Evolutionary conservation across 2,329 filamentous ascomycete species (phyloP).

Genomic region (Didymella keratinophila): DNA sequence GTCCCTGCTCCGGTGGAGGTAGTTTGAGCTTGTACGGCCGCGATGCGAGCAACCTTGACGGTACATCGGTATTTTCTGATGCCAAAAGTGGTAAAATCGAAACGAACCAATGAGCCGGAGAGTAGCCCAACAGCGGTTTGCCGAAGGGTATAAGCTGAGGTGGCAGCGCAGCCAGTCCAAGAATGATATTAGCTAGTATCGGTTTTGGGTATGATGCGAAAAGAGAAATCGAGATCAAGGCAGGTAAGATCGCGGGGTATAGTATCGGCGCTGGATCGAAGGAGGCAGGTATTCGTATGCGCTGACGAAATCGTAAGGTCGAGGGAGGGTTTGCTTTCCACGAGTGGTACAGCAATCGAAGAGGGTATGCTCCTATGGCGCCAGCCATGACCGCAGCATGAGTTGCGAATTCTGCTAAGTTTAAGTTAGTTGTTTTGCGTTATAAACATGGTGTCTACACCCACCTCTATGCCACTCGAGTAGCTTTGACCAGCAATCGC

Average conservation of each 20-base stretch:
- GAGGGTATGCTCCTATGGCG: slow-evolving; percentile 49
- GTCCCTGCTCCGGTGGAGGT: slow-evolving; percentile 37
- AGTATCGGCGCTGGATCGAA: slow-evolving; percentile 93
- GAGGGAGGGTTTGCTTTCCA: slow-evolving; percentile 35
- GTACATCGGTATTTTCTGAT: slow-evolving; percentile 55
- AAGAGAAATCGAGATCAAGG: slow-evolving; percentile 79
- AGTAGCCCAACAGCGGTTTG: slow-evolving; percentile 64
- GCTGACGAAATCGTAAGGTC: slow-evolving; percentile 47
- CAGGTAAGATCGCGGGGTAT: slow-evolving; percentile 80
- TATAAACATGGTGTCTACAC: slow-evolving; percentile 3
- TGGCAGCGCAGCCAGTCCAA: slow-evolving; percentile 80
- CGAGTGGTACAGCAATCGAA: slow-evolving; percentile 48
- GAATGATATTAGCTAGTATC: slow-evolving; percentile 80
- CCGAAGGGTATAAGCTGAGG: slow-evolving; percentile 73
- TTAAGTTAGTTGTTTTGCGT: slow-evolving; percentile 23
- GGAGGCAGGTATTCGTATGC: slow-evolving; percentile 71
- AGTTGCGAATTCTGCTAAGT: slow-evolving; percentile 51
- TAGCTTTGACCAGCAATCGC: slow-evolving; percentile 44
- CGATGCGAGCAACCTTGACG: slow-evolving; percentile 44
- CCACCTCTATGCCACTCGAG: slow-evolving; percentile 53
- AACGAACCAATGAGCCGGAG: slow-evolving; percentile 79
- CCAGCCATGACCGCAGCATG: slow-evolving; percentile 46
- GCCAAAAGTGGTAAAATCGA: slow-evolving; percentile 73
- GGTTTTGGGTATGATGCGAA: slow-evolving; percentile 67
- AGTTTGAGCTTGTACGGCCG: slow-evolving; percentile 48